Conservation (phyloP, 129 eudicot genomes). For the Flaveria brownii region DNA sequence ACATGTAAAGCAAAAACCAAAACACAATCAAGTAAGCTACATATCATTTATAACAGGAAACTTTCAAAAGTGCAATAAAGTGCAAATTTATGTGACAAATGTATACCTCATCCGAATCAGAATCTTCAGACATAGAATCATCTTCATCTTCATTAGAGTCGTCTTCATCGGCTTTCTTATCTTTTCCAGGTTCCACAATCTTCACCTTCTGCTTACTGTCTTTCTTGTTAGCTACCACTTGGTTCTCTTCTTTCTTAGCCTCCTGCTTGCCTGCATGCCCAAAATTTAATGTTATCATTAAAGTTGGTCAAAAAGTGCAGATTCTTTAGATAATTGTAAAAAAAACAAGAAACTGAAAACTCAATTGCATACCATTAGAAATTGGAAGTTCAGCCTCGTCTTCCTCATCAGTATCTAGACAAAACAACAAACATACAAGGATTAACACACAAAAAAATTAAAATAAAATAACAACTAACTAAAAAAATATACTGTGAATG, state of each 20-base stretch:
- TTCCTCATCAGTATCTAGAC: constrained; percentile 59
- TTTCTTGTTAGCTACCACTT: constrained; percentile 39
- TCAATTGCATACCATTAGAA: constrained; percentile 44
- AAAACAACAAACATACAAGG: not conserved
- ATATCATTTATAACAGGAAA: not conserved
- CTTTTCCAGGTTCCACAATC: constrained; percentile 66
- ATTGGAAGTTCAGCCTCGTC: constrained; percentile 44
- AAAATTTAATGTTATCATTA: not conserved
- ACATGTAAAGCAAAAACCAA: not conserved
- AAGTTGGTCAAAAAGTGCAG: not conserved
- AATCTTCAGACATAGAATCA: constrained; percentile 11
- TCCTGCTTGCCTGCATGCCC: constrained; percentile 45
- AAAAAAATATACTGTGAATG: not conserved
- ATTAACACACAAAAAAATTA: not conserved
- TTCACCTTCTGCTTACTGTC: constrained; percentile 64
- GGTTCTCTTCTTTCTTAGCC: constrained; percentile 49
- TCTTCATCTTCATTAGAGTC: constrained; percentile 22
- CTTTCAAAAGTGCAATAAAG: not conserved
- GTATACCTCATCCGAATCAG: constrained; percentile 40
- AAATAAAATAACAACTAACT: not conserved
- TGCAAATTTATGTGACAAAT: not conserved
- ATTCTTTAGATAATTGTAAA: not conserved
- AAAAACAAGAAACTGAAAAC: not conserved
- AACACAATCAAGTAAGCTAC: not conserved
- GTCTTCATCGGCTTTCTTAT: constrained; percentile 30